phyloP scores from a whole-genome alignment of 2,329 filamentous ascomycete species.

The Madurella mycetomatis region DNA sequence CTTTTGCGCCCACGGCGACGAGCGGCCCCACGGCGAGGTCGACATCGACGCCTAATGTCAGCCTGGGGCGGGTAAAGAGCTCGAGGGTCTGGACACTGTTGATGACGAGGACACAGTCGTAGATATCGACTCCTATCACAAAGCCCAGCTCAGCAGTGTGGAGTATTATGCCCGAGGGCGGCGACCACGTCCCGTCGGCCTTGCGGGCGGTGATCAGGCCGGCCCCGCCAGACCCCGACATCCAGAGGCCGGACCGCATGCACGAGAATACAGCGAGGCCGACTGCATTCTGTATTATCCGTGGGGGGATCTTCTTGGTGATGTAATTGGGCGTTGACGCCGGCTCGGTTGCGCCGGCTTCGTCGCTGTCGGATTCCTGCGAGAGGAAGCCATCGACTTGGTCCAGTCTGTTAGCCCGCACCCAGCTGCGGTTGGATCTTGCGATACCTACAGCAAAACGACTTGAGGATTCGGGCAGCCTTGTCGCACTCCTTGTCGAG shows the following conservation, averaged over 20 bases:
- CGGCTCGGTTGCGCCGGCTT: constrained; percentile 31
- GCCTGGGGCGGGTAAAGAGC: constrained; percentile 72
- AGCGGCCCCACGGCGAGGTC: constrained; percentile 73
- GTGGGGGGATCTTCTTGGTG: constrained; percentile 76
- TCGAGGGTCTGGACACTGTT: constrained; percentile 82
- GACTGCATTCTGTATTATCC: constrained; percentile 83
- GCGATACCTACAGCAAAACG: constrained; percentile 71
- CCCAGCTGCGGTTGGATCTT: not conserved
- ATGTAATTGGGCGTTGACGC: constrained; percentile 52
- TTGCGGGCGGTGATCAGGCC: constrained; percentile 81
- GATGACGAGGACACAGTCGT: constrained; percentile 91
- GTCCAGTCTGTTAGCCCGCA: not conserved
- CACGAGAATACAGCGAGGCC: constrained; percentile 92
- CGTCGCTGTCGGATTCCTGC: constrained; percentile 33
- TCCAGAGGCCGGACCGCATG: constrained; percentile 89
- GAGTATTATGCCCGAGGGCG: constrained; percentile 83
- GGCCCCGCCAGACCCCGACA: constrained; percentile 85
- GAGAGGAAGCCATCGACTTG: constrained; percentile 57
- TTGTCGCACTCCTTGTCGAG: constrained; percentile 90
- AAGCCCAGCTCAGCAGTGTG: constrained; percentile 89
- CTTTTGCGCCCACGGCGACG: constrained; percentile 48
- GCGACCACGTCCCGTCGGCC: constrained; percentile 84
- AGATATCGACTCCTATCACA: constrained; percentile 86
- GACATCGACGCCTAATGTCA: constrained; percentile 78
- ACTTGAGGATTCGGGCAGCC: constrained; percentile 80